Percentiles rank a stretch among this genome's conserved stretches.
Conservation (phyloP, 176 grass and related monocot species). For the Stipa capillata region DNA sequence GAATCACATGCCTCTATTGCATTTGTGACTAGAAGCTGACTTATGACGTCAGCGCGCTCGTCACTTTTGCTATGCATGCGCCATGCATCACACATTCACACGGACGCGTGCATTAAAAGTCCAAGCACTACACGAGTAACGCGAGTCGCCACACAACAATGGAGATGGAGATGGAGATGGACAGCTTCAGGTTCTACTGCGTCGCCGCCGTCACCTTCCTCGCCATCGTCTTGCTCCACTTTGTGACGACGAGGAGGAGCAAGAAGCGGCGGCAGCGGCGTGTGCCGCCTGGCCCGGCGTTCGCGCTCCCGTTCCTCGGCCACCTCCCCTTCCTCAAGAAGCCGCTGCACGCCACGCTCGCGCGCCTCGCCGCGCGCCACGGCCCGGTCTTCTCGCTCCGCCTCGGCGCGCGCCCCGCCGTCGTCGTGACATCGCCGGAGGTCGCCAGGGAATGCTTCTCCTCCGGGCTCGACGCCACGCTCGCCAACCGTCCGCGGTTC, state of each 20-base stretch:
- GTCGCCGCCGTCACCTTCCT: not conserved
- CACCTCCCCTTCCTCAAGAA: constrained; percentile 53
- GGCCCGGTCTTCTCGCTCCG: constrained; percentile 48
- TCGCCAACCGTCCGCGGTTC: constrained; percentile 54
- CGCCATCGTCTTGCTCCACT: not conserved
- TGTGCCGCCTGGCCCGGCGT: constrained; percentile 26
- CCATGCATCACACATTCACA: too few relatives aligned
- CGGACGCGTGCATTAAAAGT: not conserved
- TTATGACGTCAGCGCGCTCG: too few relatives aligned
- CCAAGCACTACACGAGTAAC: not conserved
- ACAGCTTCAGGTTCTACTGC: not conserved
- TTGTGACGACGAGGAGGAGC: too few relatives aligned
- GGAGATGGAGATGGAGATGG: not conserved
- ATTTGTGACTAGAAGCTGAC: too few relatives aligned
- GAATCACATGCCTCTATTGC: too few relatives aligned
- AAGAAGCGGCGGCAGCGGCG: not conserved
- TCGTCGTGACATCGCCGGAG: constrained; percentile 33
- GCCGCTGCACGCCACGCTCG: constrained; percentile 40
- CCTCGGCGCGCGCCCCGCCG: constrained; percentile 36
- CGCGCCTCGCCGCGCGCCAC: constrained; percentile 24
- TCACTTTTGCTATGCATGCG: too few relatives aligned
- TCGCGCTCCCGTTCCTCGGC: constrained; percentile 37
- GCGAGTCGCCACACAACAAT: not conserved
- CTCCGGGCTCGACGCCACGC: constrained; percentile 35
- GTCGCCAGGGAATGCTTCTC: constrained; percentile 54